Percentiles rank a stretch among this genome's conserved stretches.
phyloP scores from a whole-genome alignment of 1,284 basidiomycete genomes.

The Cutaneotrichosporon dermatis region DNA sequence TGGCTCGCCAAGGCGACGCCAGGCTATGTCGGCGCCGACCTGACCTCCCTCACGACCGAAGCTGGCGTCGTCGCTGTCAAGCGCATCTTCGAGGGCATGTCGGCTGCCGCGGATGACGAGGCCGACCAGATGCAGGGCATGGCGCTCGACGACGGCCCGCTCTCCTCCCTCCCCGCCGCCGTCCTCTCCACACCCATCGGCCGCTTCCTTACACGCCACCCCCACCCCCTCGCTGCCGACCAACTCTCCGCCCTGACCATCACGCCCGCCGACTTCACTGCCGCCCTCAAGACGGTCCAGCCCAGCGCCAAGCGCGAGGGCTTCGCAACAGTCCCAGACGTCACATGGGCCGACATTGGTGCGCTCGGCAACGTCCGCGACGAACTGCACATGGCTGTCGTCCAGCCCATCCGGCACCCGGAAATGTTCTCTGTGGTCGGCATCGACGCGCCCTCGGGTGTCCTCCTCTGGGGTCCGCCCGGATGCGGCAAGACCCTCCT shows the following conservation, averaged over 20 bases:
- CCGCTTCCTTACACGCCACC: slow-evolving; percentile 80
- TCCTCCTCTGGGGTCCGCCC: slow-evolving; percentile 96
- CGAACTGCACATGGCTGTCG: slow-evolving; percentile 94
- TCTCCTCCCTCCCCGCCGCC: slow-evolving; percentile 43
- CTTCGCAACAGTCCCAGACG: slow-evolving; percentile 92
- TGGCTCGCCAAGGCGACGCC: slow-evolving; percentile 84
- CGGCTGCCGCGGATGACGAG: slow-evolving; percentile 46
- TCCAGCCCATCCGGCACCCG: slow-evolving; percentile 86
- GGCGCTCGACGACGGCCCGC: slow-evolving; percentile 35
- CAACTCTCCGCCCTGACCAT: slow-evolving; percentile 79
- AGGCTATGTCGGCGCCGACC: slow-evolving; percentile 93
- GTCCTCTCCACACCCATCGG: slow-evolving; percentile 68
- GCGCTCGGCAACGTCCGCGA: slow-evolving; percentile 79
- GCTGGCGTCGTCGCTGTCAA: slow-evolving; percentile 96
- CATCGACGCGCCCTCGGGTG: slow-evolving; percentile 81
- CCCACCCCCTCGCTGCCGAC: slow-evolving; percentile 63
- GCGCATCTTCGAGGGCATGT: slow-evolving; percentile 83
- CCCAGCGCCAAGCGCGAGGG: slow-evolving; percentile 97
- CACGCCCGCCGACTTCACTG: slow-evolving; percentile 69
- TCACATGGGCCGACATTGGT: slow-evolving; percentile 94
- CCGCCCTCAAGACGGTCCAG: slow-evolving; percentile 79
- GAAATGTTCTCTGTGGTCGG: slow-evolving; percentile 84
- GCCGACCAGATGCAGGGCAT: slow-evolving; percentile 22
- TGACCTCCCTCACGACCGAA: slow-evolving; percentile 83
- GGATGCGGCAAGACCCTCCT: slow-evolving; percentile 95